Conservation (phyloP, 2,329 filamentous ascomycete genomes). For the Diaporthe vaccinii region DNA sequence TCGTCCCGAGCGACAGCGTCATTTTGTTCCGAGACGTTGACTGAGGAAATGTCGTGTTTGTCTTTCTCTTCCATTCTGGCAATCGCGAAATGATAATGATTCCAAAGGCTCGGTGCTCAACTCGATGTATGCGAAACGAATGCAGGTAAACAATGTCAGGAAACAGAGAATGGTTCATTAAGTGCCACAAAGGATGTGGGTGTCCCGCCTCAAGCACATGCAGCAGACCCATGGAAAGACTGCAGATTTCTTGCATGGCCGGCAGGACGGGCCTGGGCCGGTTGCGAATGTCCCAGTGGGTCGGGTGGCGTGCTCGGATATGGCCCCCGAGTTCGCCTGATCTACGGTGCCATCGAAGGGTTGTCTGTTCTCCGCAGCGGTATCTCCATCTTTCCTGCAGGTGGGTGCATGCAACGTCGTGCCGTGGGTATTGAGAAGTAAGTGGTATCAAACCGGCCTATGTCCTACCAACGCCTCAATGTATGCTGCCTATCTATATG, state of each 20-base stretch:
- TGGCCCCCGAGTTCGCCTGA: neutral
- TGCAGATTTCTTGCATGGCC: neutral
- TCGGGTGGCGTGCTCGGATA: neutral
- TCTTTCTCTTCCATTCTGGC: constrained; percentile 23
- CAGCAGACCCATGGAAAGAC: neutral
- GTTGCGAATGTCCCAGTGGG: neutral
- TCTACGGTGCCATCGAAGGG: constrained; percentile 1
- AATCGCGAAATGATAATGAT: fast-evolving
- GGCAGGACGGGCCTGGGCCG: neutral
- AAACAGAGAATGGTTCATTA: neutral
- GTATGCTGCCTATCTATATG: neutral
- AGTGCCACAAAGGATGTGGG: neutral
- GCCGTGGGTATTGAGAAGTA: too few relatives aligned
- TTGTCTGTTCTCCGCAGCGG: neutral
- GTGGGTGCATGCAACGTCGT: neutral
- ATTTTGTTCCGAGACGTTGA: neutral
- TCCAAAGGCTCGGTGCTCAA: neutral
- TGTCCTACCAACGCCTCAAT: neutral
- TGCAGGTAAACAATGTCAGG: too few relatives aligned
- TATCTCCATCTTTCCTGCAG: neutral
- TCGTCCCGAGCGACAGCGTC: neutral
- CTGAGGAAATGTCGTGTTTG: neutral
- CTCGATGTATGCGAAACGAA: neutral
- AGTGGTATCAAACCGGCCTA: neutral
- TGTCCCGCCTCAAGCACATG: neutral